Percentiles rank a stretch among this genome's conserved stretches.
Evolutionary conservation across 2,329 filamentous ascomycete genomes (phyloP).

Genomic region (Arthrobotrys entomopaga): DNA sequence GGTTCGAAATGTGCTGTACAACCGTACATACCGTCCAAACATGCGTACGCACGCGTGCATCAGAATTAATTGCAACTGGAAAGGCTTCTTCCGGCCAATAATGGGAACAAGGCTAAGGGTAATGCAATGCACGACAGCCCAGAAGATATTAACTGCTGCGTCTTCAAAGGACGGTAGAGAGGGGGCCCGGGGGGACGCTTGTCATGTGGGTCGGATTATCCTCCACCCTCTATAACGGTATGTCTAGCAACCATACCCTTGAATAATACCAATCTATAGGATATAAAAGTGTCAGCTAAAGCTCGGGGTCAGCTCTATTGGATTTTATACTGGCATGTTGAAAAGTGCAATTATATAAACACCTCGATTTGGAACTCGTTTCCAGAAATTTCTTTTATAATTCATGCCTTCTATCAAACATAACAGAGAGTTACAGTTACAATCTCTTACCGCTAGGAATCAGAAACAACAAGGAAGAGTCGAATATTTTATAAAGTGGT

Average conservation of each 20-base stretch:
- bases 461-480: constrained; percentile 14
- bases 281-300: constrained; percentile 40
- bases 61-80: too few species aligned
- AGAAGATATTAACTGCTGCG: too few species aligned
- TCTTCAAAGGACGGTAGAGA: too few species aligned
- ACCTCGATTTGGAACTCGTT: background rate
- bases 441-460: constrained; percentile 19
- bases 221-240: too few species aligned
- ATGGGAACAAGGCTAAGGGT: too few species aligned
- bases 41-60: too few species aligned
- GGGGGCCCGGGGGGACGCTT: too few species aligned
- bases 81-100: too few species aligned
- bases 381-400: constrained; percentile 18
- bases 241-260: background rate
- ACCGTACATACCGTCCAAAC: too few species aligned
- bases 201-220: too few species aligned
- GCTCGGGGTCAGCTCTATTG: constrained; percentile 14
- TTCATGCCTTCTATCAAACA: constrained; percentile 21
- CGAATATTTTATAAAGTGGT: constrained; percentile 35
- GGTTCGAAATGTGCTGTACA: too few species aligned
- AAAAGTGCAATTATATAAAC: constrained; percentile 17
- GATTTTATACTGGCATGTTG: background rate
- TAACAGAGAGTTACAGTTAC: constrained; percentile 2
- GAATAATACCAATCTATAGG: background rate
- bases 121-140: too few species aligned